These are phyloP conservation scores for Irpex sp. DNA, from an alignment of 1,284 basidiomycete genomes.

Conservation along the genomic window DNA sequence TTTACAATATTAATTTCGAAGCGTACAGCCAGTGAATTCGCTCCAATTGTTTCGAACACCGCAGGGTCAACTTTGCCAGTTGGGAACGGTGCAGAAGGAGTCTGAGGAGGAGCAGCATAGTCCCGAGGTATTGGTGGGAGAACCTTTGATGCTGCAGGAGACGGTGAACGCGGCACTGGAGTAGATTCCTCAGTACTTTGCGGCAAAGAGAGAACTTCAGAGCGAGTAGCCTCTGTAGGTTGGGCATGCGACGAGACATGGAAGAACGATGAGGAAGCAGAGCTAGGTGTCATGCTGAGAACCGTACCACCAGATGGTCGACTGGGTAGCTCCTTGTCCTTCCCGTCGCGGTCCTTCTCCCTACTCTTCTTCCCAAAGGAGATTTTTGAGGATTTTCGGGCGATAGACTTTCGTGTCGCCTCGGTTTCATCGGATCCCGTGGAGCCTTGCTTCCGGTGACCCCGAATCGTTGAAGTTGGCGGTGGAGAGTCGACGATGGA, in stretches of 20 bases:
- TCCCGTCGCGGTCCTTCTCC: conserved; percentile 31
- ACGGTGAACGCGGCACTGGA: conserved; percentile 28
- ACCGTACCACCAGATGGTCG: conserved; percentile 51
- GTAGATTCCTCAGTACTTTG: conserved; percentile 15
- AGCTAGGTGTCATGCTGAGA: conserved; percentile 57
- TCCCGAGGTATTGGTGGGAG: conserved; percentile 66
- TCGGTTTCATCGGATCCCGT: conserved; percentile 44
- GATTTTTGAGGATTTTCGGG: conserved; percentile 70
- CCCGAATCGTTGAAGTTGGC: conserved; percentile 16
- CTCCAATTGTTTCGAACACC: conserved; percentile 66
- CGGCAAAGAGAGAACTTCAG: conserved; percentile 26
- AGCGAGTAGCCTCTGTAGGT: conserved; percentile 29
- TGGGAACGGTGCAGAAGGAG: conserved; percentile 42
- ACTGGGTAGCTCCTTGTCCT: conserved; percentile 39
- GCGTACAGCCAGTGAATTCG: conserved; percentile 76
- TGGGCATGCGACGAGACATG: conserved; percentile 53
- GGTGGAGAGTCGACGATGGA: conserved; percentile 45
- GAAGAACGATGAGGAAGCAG: conserved; percentile 76
- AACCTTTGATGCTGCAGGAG: conserved; percentile 48
- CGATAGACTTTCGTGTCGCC: conserved; percentile 49
- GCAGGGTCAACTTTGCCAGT: conserved; percentile 63
- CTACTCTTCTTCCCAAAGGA: conserved; percentile 54
- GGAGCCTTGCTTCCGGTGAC: conserved; percentile 46
- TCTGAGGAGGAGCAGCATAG: conserved; percentile 36
- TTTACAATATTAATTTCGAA: conserved; percentile 96